Conservation (phyloP, 768 basidiomycete species). For the Podaxis sp. region DNA sequence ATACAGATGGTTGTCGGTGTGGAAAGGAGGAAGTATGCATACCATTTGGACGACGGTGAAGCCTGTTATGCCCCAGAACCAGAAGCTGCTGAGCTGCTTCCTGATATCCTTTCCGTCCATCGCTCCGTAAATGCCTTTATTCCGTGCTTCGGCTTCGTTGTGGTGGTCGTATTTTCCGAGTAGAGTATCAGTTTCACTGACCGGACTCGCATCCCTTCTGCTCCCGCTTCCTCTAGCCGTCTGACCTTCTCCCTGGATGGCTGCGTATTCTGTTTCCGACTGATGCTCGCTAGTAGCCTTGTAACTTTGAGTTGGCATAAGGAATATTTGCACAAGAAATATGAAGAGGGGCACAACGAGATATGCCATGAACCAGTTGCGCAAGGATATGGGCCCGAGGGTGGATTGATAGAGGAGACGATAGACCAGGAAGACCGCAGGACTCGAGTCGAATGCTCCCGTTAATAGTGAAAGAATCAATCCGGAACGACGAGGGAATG, state of each 20-base stretch:
- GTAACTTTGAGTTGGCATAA: constrained; percentile 2
- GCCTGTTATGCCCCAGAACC: constrained; percentile 2
- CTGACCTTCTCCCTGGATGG: background rate
- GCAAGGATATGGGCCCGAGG: constrained; percentile 2
- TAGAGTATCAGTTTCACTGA: constrained; percentile 1
- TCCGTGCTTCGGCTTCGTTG: background rate
- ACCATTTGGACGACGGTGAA: constrained; percentile 7
- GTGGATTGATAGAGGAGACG: constrained; percentile 2
- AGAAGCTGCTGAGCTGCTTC: constrained; percentile 4
- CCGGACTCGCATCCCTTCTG: background rate
- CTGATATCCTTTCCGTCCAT: constrained; percentile 3
- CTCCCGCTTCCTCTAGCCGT: background rate
- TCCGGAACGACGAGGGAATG: constrained; percentile 6
- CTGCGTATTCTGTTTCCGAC: background rate
- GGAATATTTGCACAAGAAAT: background rate
- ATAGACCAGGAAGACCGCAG: constrained; percentile 7
- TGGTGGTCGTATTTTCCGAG: background rate
- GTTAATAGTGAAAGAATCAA: constrained; percentile 1
- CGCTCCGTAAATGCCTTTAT: constrained; percentile 2
- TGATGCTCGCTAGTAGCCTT: background rate
- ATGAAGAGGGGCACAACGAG: constrained; percentile 1
- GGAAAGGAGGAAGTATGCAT: background rate
- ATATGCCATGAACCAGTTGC: constrained; percentile 3
- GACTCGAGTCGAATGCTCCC: constrained; percentile 8
- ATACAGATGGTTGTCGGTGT: background rate